Conservation (phyloP, 2,329 filamentous ascomycete species). For the Trichophaea hybrida region DNA sequence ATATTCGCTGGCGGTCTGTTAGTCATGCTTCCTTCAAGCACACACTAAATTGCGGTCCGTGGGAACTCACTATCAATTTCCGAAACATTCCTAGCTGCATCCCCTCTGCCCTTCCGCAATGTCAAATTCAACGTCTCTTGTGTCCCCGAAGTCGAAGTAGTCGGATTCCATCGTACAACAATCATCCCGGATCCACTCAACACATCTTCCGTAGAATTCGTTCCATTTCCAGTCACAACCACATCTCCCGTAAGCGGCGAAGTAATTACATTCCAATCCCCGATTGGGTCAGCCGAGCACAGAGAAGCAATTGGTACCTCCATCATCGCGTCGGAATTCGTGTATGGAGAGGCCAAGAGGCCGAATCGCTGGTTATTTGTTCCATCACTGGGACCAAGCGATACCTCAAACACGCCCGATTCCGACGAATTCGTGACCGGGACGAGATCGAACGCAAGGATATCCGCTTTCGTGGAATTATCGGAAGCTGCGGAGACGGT, state of each 20-base stretch:
- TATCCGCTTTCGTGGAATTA: not conserved
- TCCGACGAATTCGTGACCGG: not conserved
- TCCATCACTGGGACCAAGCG: not conserved
- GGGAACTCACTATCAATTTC: slow-evolving; percentile 14
- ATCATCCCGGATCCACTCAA: not conserved
- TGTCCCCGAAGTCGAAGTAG: not conserved
- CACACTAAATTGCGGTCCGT: not conserved
- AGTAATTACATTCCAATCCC: slow-evolving; percentile 15
- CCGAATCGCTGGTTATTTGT: slow-evolving; percentile 6
- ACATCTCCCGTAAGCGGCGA: slow-evolving; percentile 12
- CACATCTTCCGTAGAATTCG: slow-evolving; percentile 24
- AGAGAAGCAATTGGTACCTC: slow-evolving; percentile 10
- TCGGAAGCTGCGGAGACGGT: not conserved
- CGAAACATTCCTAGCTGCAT: slow-evolving; percentile 10
- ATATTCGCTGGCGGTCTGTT: slow-evolving; percentile 7
- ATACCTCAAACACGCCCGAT: not conserved
- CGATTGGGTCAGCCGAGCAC: not conserved
- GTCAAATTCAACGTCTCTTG: slow-evolving; percentile 12
- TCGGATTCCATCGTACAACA: not conserved
- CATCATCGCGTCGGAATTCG: slow-evolving; percentile 9
- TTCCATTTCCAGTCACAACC: slow-evolving; percentile 2
- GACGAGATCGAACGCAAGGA: not conserved
- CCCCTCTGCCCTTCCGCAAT: slow-evolving; percentile 15
- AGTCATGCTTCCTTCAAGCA: not conserved
- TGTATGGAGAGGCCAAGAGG: slow-evolving; percentile 16